Conservation (phyloP, 805 yeast species). For the Cyberlindnera mrakii region DNA sequence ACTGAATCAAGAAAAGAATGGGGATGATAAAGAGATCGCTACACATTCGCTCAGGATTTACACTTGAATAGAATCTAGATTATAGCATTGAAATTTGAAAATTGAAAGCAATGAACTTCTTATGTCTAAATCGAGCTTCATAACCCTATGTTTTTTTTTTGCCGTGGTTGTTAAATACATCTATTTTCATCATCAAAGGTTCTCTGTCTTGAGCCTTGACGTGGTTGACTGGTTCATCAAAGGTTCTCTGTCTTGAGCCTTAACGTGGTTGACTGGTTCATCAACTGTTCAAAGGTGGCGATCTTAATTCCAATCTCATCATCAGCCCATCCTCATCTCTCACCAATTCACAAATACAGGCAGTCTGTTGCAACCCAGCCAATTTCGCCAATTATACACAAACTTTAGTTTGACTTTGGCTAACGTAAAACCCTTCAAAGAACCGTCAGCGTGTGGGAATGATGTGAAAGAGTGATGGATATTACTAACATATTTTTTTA, state of each 20-base stretch:
- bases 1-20: no score
- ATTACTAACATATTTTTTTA: no score
- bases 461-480: no score
- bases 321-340: conserved; percentile 89
- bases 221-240: conserved; percentile 46
- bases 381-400: conserved; percentile 80
- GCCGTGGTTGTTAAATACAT: background rate
- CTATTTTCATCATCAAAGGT: conserved; percentile 6
- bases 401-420: conserved; percentile 98
- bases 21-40: no score
- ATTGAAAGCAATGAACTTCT: background rate
- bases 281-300: conserved; percentile 73
- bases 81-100: no score
- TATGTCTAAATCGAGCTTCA: background rate
- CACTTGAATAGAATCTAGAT: no score
- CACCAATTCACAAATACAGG: conserved; percentile 90
- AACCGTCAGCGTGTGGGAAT: conserved; percentile 74
- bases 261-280: conserved; percentile 50
- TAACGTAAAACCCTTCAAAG: conserved; percentile 62
- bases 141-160: background rate
- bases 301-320: conserved; percentile 85
- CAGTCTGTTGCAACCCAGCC: conserved; percentile 78
- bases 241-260: conserved; percentile 9
- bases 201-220: conserved; percentile 26
- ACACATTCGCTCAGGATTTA: no score